Percentiles rank a stretch among this genome's conserved stretches.
phyloP scores from a whole-genome alignment of 2,329 filamentous ascomycete species.

The Cladosporium colombiae region DNA sequence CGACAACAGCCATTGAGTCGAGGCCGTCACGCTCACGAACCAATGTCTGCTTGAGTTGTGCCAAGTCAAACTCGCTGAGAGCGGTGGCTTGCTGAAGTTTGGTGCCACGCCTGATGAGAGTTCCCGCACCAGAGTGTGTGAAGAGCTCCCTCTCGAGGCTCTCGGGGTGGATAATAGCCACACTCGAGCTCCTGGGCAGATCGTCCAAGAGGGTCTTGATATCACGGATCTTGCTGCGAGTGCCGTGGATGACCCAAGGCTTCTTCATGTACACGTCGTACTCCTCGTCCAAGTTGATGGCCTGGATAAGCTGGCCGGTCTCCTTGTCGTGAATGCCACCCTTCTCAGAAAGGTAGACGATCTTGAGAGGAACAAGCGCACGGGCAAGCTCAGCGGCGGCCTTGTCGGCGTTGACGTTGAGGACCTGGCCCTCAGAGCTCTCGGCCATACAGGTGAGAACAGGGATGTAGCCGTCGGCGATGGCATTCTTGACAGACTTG shows the following conservation, averaged over 20 bases:
- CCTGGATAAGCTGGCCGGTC: conserved; percentile 91
- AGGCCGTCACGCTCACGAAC: conserved; percentile 78
- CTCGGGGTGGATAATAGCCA: conserved; percentile 95
- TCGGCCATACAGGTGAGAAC: conserved; percentile 97
- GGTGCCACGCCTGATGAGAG: conserved; percentile 86
- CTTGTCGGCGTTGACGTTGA: conserved; percentile 98
- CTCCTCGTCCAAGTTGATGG: conserved; percentile 96
- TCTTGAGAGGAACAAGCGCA: conserved; percentile 88
- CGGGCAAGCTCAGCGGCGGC: conserved; percentile 90
- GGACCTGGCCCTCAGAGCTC: conserved; percentile 82
- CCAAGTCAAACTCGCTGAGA: conserved; percentile 70
- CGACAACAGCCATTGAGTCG: conserved; percentile 79
- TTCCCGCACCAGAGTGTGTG: conserved; percentile 92
- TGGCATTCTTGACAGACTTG: conserved; percentile 84
- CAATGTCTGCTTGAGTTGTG: conserved; percentile 78
- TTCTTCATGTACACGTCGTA: conserved; percentile 90
- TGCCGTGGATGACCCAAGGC: conserved; percentile 93
- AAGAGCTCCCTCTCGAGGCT: conserved; percentile 96
- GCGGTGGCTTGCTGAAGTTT: conserved; percentile 76
- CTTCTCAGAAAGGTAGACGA: conserved; percentile 98
- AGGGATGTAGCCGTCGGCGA: conserved; percentile 86
- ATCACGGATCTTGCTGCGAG: conserved; percentile 94
- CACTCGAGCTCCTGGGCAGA: conserved; percentile 86
- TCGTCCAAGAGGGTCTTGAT: conserved; percentile 91
- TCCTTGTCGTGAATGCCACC: conserved; percentile 93